Percentiles rank a stretch among this genome's conserved stretches.
Evolutionary conservation across 176 grass and related monocot species (phyloP).

Genomic region (Coix lacrymajobi): DNA sequence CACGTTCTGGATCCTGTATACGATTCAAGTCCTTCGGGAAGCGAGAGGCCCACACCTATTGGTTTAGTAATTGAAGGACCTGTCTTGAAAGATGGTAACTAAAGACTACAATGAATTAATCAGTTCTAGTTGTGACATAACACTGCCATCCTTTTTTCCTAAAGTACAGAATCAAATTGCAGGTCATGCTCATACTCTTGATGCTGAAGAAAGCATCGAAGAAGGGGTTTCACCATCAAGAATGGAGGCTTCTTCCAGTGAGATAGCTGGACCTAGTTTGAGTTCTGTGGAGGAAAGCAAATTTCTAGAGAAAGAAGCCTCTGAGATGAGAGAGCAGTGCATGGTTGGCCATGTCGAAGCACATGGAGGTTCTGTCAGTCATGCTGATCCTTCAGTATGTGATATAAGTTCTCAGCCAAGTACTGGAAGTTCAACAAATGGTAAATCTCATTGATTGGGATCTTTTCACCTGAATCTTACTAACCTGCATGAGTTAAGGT

Average conservation of each 20-base stretch:
- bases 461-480: background rate
- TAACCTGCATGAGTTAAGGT: background rate
- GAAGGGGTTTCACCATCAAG: constrained; percentile 1
- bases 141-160: background rate
- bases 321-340: constrained; percentile 9
- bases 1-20: constrained; percentile 39
- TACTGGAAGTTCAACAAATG: constrained; percentile 4
- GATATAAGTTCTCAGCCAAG: background rate
- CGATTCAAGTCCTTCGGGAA: constrained; percentile 44
- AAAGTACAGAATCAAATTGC: background rate
- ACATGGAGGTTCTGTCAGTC: background rate
- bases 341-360: constrained; percentile 11
- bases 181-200: constrained; percentile 15
- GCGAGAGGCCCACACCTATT: constrained; percentile 33
- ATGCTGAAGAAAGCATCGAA: background rate
- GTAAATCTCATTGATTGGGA: constrained; percentile 17
- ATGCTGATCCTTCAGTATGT: background rate
- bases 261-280: constrained; percentile 21
- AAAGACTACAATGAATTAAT: background rate
- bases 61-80: constrained; percentile 26
- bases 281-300: constrained; percentile 26
- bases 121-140: background rate
- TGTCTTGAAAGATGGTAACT: constrained; percentile 34
- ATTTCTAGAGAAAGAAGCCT: constrained; percentile 7
- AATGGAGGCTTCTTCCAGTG: background rate